Evolutionary conservation across 495 filamentous ascomycete species (phyloP).

Genomic region (Neohortaea acidophila): DNA sequence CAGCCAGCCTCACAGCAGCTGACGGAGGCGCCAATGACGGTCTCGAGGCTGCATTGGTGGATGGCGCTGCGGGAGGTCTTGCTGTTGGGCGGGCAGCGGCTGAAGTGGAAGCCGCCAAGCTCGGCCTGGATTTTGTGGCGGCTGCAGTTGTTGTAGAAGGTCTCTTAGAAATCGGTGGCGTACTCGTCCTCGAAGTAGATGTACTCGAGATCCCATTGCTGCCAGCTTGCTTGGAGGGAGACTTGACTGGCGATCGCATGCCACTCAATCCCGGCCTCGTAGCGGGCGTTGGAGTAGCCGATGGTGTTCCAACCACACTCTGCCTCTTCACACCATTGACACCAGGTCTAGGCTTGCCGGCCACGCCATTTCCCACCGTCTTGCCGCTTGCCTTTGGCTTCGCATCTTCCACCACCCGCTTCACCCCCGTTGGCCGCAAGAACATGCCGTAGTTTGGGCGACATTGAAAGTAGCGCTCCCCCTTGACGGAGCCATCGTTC

Average conservation of each 20-base stretch:
- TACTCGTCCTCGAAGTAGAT: slow-evolving; percentile 43
- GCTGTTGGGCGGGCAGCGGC: slow-evolving; percentile 6
- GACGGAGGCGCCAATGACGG: slow-evolving; percentile 16
- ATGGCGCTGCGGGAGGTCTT: slow-evolving; percentile 1
- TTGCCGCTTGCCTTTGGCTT: slow-evolving; percentile 6
- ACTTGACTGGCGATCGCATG: slow-evolving; percentile 57
- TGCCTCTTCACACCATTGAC: slow-evolving; percentile 18
- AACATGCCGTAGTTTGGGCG: slow-evolving; percentile 75
- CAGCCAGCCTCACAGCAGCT: slow-evolving; percentile 12
- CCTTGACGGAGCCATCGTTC: slow-evolving; percentile 86
- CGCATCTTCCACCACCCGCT: slow-evolving; percentile 35
- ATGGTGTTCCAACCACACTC: slow-evolving; percentile 5
- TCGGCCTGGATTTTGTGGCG: slow-evolving; percentile 37
- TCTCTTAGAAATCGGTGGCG: slow-evolving; percentile 34
- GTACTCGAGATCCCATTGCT: slow-evolving; percentile 40
- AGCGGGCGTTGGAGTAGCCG: slow-evolving; percentile 17
- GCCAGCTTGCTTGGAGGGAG: slow-evolving; percentile 60
- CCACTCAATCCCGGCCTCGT: slow-evolving; percentile 11
- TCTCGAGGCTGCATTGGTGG: slow-evolving; percentile 24
- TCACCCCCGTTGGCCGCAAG: slow-evolving; percentile 45
- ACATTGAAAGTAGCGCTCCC: slow-evolving; percentile 82
- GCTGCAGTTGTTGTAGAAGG: slow-evolving; percentile 28
- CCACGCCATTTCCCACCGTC: slow-evolving; percentile 6
- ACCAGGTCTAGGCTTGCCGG: slow-evolving; percentile 1
- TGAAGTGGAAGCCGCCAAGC: slow-evolving; percentile 20